Evolutionary conservation across 108 stramenopile species (phyloP).

Genomic region (Aurantiochytrium sp.): DNA sequence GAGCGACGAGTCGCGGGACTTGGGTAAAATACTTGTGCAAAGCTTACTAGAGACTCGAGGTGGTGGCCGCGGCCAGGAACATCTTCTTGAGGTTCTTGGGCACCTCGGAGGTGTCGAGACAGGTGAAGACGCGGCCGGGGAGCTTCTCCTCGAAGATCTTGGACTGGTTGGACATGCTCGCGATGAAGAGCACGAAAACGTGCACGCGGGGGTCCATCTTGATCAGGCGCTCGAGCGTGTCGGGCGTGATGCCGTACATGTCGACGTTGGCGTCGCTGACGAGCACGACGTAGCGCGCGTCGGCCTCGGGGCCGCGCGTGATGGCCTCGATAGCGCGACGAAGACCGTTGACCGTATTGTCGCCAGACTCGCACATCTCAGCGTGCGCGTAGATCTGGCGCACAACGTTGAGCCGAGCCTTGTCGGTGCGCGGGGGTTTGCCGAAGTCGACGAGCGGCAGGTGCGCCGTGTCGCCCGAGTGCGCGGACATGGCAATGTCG

Average conservation of each 20-base stretch:
- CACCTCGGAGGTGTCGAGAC: neutral
- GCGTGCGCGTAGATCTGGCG: constrained; percentile 75
- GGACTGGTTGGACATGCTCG: constrained; percentile 31
- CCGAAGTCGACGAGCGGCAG: neutral
- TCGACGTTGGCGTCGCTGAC: constrained; percentile 75
- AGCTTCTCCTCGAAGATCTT: neutral
- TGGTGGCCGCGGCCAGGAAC: constrained; percentile 1
- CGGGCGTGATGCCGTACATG: constrained; percentile 65
- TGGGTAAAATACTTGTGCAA: too few species aligned
- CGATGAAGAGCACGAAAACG: constrained; percentile 32
- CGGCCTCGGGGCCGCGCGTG: constrained; percentile 6
- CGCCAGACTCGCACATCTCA: constrained; percentile 74
- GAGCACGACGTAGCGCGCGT: constrained; percentile 54
- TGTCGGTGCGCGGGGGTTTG: constrained; percentile 55
- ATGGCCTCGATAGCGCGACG: constrained; percentile 49
- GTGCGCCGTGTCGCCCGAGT: constrained; percentile 56
- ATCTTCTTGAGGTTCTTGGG: constrained; percentile 27
- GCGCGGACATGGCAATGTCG: constrained; percentile 62
- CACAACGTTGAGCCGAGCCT: constrained; percentile 62
- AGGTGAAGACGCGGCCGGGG: constrained; percentile 14
- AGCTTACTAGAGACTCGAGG: neutral
- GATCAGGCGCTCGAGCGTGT: neutral
- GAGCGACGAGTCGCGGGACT: too few species aligned
- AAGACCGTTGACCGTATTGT: constrained; percentile 73
- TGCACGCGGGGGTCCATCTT: neutral